Percentiles rank a stretch among this genome's conserved stretches.
Evolutionary conservation across 768 basidiomycete species (phyloP).

Genomic region (Boletus tomentosulus): DNA sequence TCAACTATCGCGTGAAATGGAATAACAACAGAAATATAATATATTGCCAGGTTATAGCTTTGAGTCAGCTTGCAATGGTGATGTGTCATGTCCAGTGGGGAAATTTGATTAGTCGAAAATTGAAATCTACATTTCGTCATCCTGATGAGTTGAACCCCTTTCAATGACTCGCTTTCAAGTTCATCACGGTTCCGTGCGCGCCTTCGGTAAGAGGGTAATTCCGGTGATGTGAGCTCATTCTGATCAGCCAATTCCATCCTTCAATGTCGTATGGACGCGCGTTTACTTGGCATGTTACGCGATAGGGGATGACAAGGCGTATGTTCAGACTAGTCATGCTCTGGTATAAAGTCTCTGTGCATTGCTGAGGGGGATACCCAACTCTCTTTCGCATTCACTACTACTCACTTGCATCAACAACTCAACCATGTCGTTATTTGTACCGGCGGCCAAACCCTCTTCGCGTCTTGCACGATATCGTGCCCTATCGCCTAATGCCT

Average conservation of each 20-base stretch:
- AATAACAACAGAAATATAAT: too few relatives aligned
- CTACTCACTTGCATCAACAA: not conserved
- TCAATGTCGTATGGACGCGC: not conserved
- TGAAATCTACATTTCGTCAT: not conserved
- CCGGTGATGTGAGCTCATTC: not conserved
- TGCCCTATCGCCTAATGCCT: conserved; percentile 33
- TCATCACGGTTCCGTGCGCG: not conserved
- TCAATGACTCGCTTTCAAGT: not conserved
- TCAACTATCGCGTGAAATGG: too few relatives aligned
- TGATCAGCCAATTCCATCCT: not conserved
- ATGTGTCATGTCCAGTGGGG: not conserved
- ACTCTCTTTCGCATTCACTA: not conserved
- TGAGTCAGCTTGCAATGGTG: not conserved
- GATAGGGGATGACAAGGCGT: not conserved
- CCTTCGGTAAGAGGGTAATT: not conserved
- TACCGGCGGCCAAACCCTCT: conserved; percentile 24
- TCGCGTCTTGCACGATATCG: conserved; percentile 33
- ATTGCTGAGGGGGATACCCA: not conserved
- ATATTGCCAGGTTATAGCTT: not conserved
- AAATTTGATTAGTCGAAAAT: not conserved
- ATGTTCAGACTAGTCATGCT: not conserved
- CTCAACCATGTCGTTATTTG: conserved; percentile 2
- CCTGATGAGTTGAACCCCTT: not conserved
- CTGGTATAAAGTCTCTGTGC: not conserved
- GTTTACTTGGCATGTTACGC: not conserved